These are phyloP conservation scores for Nicotiana tomentosiformis DNA, from an alignment of 257 asterid species.

Conservation along the genomic window DNA sequence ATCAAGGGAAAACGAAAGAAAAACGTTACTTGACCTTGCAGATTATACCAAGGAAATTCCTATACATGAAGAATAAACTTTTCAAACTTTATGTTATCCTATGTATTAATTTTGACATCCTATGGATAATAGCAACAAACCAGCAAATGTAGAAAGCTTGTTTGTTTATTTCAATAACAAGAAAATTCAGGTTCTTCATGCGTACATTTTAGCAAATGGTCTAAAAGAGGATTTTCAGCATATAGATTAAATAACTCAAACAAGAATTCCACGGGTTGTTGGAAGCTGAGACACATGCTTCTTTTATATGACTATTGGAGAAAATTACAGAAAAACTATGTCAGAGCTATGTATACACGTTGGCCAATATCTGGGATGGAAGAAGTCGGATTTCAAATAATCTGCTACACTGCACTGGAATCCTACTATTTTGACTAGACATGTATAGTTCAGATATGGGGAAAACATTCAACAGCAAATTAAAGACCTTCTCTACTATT, in stretches of 20 bases:
- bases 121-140: not conserved
- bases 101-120: not conserved
- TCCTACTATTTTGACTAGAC: conserved; percentile 1
- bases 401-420: not conserved
- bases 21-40: not conserved
- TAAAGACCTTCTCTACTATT: not conserved
- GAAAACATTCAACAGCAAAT: not conserved
- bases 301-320: not conserved
- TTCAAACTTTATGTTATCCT: not conserved
- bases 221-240: not conserved
- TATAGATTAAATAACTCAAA: not conserved
- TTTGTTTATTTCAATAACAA: not conserved
- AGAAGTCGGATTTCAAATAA: not conserved
- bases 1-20: conserved; percentile 2
- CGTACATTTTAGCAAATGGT: not conserved
- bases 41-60: not conserved
- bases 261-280: not conserved
- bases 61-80: not conserved
- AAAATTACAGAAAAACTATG: not conserved
- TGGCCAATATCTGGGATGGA: not conserved
- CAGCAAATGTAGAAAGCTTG: not conserved
- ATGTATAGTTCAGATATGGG: not conserved
- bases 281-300: not conserved
- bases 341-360: too few species aligned
- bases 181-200: not conserved